A percentile compares a stretch with the other conserved stretches of the same genome.
Conservation (phyloP, 1,139 yeast genomes). For the Kodamaea suecica region DNA sequence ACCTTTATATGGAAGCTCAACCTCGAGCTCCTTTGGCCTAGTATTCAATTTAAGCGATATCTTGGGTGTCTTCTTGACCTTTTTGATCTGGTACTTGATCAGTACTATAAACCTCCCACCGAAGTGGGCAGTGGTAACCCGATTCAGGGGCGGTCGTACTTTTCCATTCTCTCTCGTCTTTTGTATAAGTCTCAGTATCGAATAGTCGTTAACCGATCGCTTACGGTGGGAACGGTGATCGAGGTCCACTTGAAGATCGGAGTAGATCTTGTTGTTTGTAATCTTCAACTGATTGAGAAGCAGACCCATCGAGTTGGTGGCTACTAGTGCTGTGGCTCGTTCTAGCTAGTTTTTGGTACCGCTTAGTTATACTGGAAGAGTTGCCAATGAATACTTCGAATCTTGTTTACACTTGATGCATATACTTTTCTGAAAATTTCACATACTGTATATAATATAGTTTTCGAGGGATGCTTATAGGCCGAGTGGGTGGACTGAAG, state of each 20-base stretch:
- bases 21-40: neutral
- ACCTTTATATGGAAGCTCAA: constrained; percentile 64
- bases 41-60: constrained; percentile 1
- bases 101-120: constrained; percentile 5
- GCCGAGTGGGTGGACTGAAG: too few relatives aligned
- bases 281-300: constrained; percentile 28
- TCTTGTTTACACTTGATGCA: too few relatives aligned
- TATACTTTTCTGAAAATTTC: too few relatives aligned
- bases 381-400: too few relatives aligned
- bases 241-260: constrained; percentile 19
- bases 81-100: neutral
- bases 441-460: too few relatives aligned
- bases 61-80: neutral
- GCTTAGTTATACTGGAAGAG: too few relatives aligned
- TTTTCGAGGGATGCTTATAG: too few relatives aligned
- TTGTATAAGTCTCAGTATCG: constrained; percentile 14
- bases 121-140: constrained; percentile 4
- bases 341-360: too few relatives aligned
- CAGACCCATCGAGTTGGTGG: constrained; percentile 15
- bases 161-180: constrained; percentile 5
- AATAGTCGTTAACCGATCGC: constrained; percentile 13
- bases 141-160: neutral
- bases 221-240: constrained; percentile 21
- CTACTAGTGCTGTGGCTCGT: too few relatives aligned
- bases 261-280: constrained; percentile 25